These are phyloP conservation scores for Orbilia brochopaga DNA, from an alignment of 2,329 filamentous ascomycete genomes.

Conservation along the genomic window DNA sequence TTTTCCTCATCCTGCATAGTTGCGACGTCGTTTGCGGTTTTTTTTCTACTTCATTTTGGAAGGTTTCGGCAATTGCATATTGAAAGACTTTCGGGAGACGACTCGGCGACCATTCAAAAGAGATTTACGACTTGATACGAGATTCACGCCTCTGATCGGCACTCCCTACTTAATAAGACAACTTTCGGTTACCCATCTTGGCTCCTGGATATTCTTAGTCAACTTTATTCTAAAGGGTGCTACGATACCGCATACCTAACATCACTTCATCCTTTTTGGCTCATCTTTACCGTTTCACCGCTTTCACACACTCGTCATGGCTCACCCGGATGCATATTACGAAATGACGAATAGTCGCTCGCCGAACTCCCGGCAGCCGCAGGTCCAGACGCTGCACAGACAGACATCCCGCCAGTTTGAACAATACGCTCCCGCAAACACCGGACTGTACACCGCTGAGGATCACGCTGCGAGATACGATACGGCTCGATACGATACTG, in stretches of 20 bases:
- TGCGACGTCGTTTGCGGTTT: too few species aligned
- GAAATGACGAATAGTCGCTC: constrained; percentile 56
- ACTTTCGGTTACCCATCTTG: neutral
- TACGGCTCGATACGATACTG: constrained; percentile 64
- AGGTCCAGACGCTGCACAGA: constrained; percentile 68
- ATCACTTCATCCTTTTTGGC: constrained; percentile 9
- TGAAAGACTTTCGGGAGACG: constrained; percentile 28
- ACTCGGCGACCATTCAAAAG: constrained; percentile 29
- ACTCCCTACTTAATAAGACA: neutral
- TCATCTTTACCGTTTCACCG: neutral
- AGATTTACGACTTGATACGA: constrained; percentile 24
- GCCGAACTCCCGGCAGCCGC: constrained; percentile 52
- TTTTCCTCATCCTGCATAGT: constrained; percentile 17
- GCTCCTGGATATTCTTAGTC: neutral
- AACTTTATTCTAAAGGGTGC: neutral
- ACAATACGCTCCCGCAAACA: constrained; percentile 68
- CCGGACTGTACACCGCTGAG: constrained; percentile 74
- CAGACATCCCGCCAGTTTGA: constrained; percentile 81
- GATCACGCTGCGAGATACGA: constrained; percentile 64
- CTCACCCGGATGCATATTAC: constrained; percentile 54
- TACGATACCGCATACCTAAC: constrained; percentile 5
- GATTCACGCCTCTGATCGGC: constrained; percentile 4
- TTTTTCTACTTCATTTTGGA: constrained; percentile 21
- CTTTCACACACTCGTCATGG: constrained; percentile 22
- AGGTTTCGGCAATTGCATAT: neutral